Evolutionary conservation across 2,329 filamentous ascomycete genomes (phyloP).

Genomic region (Fusarium nisikadoi): DNA sequence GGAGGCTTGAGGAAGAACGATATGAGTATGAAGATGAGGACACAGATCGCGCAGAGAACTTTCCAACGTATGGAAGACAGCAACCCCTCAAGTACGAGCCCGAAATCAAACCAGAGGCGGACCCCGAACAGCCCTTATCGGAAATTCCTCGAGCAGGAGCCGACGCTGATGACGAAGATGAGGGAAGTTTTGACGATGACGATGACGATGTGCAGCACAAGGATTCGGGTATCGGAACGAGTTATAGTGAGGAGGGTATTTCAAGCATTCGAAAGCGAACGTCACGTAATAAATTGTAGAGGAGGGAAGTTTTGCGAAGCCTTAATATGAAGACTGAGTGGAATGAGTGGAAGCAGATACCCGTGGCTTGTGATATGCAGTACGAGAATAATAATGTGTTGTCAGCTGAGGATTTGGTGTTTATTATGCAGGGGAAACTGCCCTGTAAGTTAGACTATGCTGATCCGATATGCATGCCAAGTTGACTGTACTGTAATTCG

Average conservation of each 20-base stretch:
- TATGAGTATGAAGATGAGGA: constrained; percentile 46
- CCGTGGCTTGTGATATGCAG: constrained; percentile 1
- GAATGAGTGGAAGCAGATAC: constrained; percentile 21
- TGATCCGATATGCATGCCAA: neutral
- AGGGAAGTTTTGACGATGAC: constrained; percentile 51
- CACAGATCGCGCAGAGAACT: constrained; percentile 57
- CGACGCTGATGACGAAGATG: constrained; percentile 60
- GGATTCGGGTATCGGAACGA: constrained; percentile 66
- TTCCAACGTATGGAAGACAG: constrained; percentile 56
- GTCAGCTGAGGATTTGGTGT: neutral
- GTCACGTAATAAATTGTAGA: constrained; percentile 39
- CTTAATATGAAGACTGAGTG: neutral
- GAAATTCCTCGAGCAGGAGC: constrained; percentile 50
- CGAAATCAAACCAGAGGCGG: constrained; percentile 50
- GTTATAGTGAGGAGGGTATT: constrained; percentile 56
- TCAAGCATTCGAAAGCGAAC: constrained; percentile 47
- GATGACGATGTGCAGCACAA: constrained; percentile 44
- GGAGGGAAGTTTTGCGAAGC: neutral
- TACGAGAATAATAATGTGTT: neutral
- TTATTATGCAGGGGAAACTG: neutral
- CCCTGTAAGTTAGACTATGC: neutral
- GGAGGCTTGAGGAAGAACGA: constrained; percentile 20
- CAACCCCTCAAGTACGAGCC: constrained; percentile 55
- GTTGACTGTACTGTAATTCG: constrained; percentile 14
- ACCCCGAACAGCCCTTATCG: constrained; percentile 46